Evolutionary conservation across 2,329 filamentous ascomycete species (phyloP), one percentile per base, ranked within the genome.

Genomic region (Immersiporthe knoxdaviesiana): DNA sequence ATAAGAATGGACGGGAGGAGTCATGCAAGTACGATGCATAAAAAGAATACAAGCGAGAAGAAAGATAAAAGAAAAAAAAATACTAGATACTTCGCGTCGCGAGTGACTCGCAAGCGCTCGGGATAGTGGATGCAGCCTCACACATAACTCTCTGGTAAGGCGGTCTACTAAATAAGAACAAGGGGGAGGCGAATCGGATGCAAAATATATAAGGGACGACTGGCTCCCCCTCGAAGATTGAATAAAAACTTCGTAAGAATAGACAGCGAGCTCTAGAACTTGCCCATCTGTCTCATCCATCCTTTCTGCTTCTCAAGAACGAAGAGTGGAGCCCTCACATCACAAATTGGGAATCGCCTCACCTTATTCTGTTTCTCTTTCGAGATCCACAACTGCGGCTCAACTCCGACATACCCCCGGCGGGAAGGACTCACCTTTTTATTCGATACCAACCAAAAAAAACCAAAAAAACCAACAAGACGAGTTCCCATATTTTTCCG

Each of bases 341-440:
- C 18, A 37, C 62, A 32, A 63, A 37, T 18, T 64, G 66, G 30
- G 68, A 70, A 70, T 66, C 62, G 47, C 68, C 62, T 70, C 66
- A 65, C 21, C 62, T 24, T 35, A 21, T 30, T 32, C 54, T 66
- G n/a, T 18, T 50, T 35, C 14, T 5, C 44, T 21, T 32, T n/a
- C 50, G 12, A 30, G 27, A 35, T 50, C 32, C 56, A 52, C 12
- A 47, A 47, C n/a, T 35, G 56, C 62, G 66, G 61, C 47, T 68
- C 61, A 68, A 70, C 27, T 65, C 68, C 68, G 68, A 70, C 47
- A 39, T 70, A 60, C 8, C 54, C 54, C 69, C 69, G 69, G 39
- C 69, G 69, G 39, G 7, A 59, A 21, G 30, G 27, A 32, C 58
- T 60, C 58, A 21, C 56, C 16, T 35, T 4, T 35, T 35, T 2